Evolutionary conservation across 441 rosid species (phyloP), one percentile per base, ranked within the genome.

Genomic region (Viola pubescens): DNA sequence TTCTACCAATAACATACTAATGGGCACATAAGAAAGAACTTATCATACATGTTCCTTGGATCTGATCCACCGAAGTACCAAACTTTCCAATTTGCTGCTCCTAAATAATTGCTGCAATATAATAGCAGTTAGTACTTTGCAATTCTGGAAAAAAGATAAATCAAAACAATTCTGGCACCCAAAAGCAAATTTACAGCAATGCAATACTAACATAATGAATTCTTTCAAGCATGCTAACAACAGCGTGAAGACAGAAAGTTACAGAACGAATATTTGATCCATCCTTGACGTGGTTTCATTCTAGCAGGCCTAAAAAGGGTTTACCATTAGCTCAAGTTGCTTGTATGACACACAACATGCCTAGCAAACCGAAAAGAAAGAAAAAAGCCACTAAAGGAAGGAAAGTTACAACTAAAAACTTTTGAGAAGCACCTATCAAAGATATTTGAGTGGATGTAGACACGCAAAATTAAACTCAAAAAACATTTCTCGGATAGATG

Each of bases 41-140:
- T 54, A 19, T 61, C 89, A 70, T 80, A 89, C 98, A 73, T 89
- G 85, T 76, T 77, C 80, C 71, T 76, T 52, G 5, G 89, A 82
- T 69, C 85, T 80, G 76, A 88, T 80, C 87, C 84, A 81, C 61
- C 75, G 67, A 37, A 85, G 46, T 60, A 73, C 73, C 80, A 91
- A 77, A 69, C 81, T 80, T 73, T 76, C 79, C 79, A 91, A 71
- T 63, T 70, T 80, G 76, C 83, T 70, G 63, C 73, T 74, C 69
- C 63, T 70, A 64, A 86, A 54, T 61, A 86, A 75, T 72, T 81
- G 70, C 89, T 83, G 72, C 66, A 77, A 62, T 47, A 79, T 38
- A 56, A 48, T 37, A 60, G 5, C 6, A 59, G 49, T 56, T 37
- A 45, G 63, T 48, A 59, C 13, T 6, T 9, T 10, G 37, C 42